A percentile compares a stretch with the other conserved stretches of the same genome.
Evolutionary conservation across 2,329 filamentous ascomycete genomes (phyloP).

Genomic region (Xylariales sp.): DNA sequence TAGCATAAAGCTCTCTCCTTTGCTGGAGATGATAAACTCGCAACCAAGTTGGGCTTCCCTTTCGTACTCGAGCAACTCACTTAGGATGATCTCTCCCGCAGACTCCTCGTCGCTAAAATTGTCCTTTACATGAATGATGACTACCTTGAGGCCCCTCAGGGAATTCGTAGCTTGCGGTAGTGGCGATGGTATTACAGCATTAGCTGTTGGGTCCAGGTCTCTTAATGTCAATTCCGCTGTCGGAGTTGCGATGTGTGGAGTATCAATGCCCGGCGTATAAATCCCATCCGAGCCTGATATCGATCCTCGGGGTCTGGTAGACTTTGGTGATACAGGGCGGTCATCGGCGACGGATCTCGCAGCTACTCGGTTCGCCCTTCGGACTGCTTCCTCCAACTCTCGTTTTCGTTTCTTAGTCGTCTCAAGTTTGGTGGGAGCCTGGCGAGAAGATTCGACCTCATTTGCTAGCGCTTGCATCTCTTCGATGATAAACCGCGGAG

Average conservation of each 20-base stretch:
- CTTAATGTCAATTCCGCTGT: conserved; percentile 41
- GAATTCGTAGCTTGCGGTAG: conserved; percentile 33
- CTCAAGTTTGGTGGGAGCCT: conserved; percentile 38
- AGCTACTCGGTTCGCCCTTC: conserved; percentile 12
- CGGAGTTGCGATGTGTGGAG: conserved; percentile 42
- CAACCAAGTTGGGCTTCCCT: conserved; percentile 65
- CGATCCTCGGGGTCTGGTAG: conserved; percentile 27
- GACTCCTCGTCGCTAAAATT: conserved; percentile 65
- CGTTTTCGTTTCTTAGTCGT: conserved; percentile 62
- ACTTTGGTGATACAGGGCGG: conserved; percentile 49
- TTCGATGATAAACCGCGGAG: conserved; percentile 74
- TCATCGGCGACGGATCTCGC: conserved; percentile 28
- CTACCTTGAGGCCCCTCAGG: conserved; percentile 69
- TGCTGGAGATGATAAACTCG: conserved; percentile 67
- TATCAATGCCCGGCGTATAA: conserved; percentile 36
- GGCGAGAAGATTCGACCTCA: conserved; percentile 57
- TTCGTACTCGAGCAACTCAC: conserved; percentile 65
- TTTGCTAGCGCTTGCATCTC: conserved; percentile 70
- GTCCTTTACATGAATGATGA: conserved; percentile 95
- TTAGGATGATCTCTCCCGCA: conserved; percentile 62
- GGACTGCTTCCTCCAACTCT: conserved; percentile 29
- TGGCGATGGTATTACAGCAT: conserved; percentile 10
- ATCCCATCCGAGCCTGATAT: conserved; percentile 13
- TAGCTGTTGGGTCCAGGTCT: conserved; percentile 26
- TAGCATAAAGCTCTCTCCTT: conserved; percentile 56